phyloP scores from a whole-genome alignment of 2,329 filamentous ascomycete species.

The Sphaerulina musiva region DNA sequence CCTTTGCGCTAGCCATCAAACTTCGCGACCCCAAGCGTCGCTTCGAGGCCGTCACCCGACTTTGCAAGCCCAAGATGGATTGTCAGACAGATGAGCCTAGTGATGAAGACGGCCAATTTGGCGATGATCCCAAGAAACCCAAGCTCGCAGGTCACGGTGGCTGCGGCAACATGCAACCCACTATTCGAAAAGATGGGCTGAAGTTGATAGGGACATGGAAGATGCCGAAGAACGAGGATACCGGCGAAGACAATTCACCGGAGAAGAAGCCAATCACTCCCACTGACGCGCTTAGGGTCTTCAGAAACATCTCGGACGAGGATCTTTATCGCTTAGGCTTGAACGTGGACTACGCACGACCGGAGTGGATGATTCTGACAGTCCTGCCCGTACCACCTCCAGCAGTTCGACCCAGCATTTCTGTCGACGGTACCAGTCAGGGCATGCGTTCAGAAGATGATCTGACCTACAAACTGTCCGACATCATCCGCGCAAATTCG shows the following conservation, averaged over 20 bases:
- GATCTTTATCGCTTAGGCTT: conserved; percentile 83
- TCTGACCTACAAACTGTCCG: conserved; percentile 96
- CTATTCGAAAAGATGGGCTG: conserved; percentile 78
- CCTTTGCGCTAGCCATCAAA: conserved; percentile 73
- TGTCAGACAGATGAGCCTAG: conserved; percentile 78
- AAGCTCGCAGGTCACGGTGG: conserved; percentile 65
- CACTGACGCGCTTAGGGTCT: conserved; percentile 75
- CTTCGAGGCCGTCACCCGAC: conserved; percentile 85
- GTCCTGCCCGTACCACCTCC: conserved; percentile 93
- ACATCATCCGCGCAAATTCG: conserved; percentile 95
- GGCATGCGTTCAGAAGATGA: conserved; percentile 96
- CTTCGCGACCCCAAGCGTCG: conserved; percentile 89
- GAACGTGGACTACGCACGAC: conserved; percentile 89
- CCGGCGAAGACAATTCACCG: conserved; percentile 55
- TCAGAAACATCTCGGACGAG: conserved; percentile 73
- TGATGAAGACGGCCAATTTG: conserved; percentile 63
- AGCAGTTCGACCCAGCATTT: conserved; percentile 92
- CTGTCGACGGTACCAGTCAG: conserved; percentile 87
- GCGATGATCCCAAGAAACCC: conserved; percentile 52
- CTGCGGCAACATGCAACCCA: conserved; percentile 85
- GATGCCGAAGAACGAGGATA: conserved; percentile 65
- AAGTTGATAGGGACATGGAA: conserved; percentile 74
- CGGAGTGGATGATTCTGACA: conserved; percentile 97
- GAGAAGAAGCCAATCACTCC: conserved; percentile 80
- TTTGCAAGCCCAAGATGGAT: conserved; percentile 79